Base-by-base conservation (phyloP, 208 protist species). In the Trypanosoma boissoni region DNA sequence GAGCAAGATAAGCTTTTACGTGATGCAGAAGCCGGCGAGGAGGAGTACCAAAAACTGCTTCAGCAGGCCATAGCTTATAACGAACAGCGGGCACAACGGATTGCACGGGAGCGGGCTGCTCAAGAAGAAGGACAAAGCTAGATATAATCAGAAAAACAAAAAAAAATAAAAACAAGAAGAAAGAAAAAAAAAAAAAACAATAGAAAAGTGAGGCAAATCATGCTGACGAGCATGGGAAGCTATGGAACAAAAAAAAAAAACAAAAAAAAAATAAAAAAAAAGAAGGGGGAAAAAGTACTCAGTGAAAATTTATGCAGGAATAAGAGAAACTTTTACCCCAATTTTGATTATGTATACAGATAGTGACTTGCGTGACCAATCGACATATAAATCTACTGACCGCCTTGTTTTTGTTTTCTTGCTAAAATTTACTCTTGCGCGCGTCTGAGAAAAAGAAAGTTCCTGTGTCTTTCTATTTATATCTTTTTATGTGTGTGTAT, bases 41-140 rank as follows among this genome's bases (percentile, higher is more conserved):
- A 76, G 50, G 58, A 72, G 50, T 92, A 92, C 64, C 72, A 85
- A 53, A 68, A 72, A 16, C 28, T 88, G 31, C 55, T 92, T 10
- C 55, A 65, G 45, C 63, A 73, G 24, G 86, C 81, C n/a, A 62
- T 92, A 8, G 71, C 72, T 24, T 85, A 72, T 50, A 81, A 89
- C 46, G 2, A 72, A 62, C 26, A 83, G 31, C 36, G 43, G 24
- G 87, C 76, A 58, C 64, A 73, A 49, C 63, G 86, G 42, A 88
- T 87, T 65, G 69, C 77, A 62, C 44, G 80, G 65, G 61, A 78
- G 48, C 74, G 34, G 8, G 34, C 12, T 12, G 6, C 34, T 12
- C 12, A 6, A 63, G 39, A 20, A 52, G 29, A 42, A 53, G 23
- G 18, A 29, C 24, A 24, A 44, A 12, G 21, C 2, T 37, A 42